Evolutionary conservation across 2,329 filamentous ascomycete genomes (phyloP).

Genomic region (Cytospora mali): DNA sequence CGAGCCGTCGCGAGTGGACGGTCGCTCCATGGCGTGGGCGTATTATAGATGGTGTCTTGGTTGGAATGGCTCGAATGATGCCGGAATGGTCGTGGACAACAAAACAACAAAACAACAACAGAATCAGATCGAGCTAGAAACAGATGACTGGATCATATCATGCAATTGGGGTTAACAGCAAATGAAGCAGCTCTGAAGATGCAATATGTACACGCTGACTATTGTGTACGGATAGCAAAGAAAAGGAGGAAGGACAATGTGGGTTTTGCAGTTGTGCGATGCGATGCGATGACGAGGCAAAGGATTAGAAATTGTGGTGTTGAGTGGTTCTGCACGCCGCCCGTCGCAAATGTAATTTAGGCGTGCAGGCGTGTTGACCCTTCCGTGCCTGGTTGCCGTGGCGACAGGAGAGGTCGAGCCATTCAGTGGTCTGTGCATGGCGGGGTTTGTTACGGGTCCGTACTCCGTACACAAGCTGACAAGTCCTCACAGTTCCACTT

Average conservation of each 20-base stretch:
- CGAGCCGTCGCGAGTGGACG: constrained; percentile 18
- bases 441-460: not conserved
- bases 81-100: constrained; percentile 1
- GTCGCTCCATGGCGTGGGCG: constrained; percentile 23
- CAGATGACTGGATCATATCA: not conserved
- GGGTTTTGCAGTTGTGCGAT: not conserved
- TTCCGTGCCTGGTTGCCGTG: not conserved
- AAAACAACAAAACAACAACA: constrained; percentile 1
- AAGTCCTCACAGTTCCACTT: too few relatives aligned
- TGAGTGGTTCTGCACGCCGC: not conserved
- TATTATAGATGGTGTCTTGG: not conserved
- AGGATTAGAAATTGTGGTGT: not conserved
- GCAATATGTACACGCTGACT: constrained; percentile 1
- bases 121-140: not conserved
- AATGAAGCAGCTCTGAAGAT: not conserved
- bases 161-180: not conserved
- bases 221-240: not conserved
- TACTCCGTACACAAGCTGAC: too few relatives aligned
- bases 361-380: not conserved
- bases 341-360: not conserved
- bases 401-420: not conserved
- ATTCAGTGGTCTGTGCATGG: not conserved
- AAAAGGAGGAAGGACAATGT: not conserved
- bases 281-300: constrained; percentile 8
- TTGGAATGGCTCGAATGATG: not conserved